Evolutionary conservation across 2,329 filamentous ascomycete species (phyloP).

Genomic region (Acrocalymma vagum): DNA sequence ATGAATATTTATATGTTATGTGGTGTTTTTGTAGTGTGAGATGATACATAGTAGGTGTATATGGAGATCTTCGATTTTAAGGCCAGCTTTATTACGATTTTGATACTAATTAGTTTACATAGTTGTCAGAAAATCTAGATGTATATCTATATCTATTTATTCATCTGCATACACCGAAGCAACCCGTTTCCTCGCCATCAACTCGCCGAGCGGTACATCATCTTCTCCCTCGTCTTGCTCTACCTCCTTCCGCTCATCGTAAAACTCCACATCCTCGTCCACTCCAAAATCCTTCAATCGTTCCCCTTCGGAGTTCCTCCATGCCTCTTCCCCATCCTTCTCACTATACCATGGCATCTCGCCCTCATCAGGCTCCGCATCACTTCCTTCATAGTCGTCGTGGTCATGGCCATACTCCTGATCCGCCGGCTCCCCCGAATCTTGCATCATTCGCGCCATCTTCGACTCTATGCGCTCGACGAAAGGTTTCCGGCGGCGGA

Average conservation of each 20-base stretch:
- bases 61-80: constrained; percentile 4
- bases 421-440: constrained; percentile 3
- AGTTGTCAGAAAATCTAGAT: no score
- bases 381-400: constrained; percentile 29
- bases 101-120: no score
- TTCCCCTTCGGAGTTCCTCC: constrained; percentile 81
- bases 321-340: constrained; percentile 64
- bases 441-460: constrained; percentile 8
- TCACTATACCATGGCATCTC: constrained; percentile 20
- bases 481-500: constrained; percentile 52
- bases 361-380: constrained; percentile 23
- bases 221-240: no score
- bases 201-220: constrained; percentile 74
- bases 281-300: constrained; percentile 79
- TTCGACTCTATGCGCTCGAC: constrained; percentile 49
- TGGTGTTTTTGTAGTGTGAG: no score
- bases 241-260: constrained; percentile 69
- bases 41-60: constrained; percentile 5
- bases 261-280: constrained; percentile 77
- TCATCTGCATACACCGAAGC: constrained; percentile 12
- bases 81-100: no score
- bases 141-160: no score
- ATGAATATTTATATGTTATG: no score
- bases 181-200: constrained; percentile 56
- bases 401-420: constrained; percentile 10